Evolutionary conservation across 2,329 filamentous ascomycete genomes (phyloP), one percentile per base, ranked within the genome.

Genomic region (Pyrenochaeta sp.): DNA sequence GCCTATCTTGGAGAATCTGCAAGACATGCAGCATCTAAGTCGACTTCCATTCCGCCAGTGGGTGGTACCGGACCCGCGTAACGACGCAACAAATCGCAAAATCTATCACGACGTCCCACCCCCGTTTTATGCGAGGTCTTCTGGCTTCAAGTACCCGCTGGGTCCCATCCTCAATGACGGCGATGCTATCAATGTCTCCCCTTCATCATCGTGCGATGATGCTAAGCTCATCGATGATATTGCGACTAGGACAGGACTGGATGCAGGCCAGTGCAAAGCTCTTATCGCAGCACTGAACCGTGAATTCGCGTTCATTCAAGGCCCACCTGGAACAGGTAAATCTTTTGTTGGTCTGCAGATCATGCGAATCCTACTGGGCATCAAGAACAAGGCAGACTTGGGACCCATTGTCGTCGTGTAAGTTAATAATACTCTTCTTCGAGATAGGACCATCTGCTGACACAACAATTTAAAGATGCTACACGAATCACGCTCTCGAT

Each of bases 251-350:
- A 61, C 58, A 0, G 43, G 41, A 2, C 74, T 89, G 0, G 85
- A 88, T 50, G 42, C 56, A 7, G 71, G 67, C 2, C 77, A 79
- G 54, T 77, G 78, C 4, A 44, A 53, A 3, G 82, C 83, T 2
- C 63, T 88, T 0, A 51, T 85, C 0, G 69, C 76, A 13, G 76
- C 81, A 3, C 65, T 89, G 0, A 74, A 71, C 0, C 74, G 77
- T 1, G 75, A 76, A 22, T 64, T 87, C 7, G 79, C 82, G 1
- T 71, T 88, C 4, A 85, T 88, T 8, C 85, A 89, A 69, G 87
- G 87, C 0, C 86, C 86, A 0, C 86, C 86, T 0, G 86, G 87
- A 0, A 89, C 86, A 0, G 86, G 87, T 0, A 89, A 89, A 60
- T 81, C 76, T 3, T 88, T 79, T 51, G 75, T 79, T 0, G 85